These are phyloP conservation scores for Vitis hybrid DNA, from an alignment of 177 flowering plant species.

Conservation along the genomic window DNA sequence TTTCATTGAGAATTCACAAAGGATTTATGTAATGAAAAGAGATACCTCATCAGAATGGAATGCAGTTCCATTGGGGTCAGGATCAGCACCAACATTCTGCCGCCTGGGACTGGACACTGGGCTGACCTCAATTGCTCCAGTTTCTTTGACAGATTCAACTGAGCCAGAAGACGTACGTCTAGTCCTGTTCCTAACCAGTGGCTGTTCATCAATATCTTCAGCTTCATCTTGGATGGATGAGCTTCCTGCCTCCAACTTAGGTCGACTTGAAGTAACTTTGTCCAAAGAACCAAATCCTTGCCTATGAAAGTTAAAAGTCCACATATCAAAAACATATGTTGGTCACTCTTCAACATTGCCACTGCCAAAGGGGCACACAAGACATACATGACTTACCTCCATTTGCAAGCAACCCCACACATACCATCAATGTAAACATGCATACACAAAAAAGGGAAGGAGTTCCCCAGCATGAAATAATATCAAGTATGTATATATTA, in stretches of 20 bases:
- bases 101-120: constrained; percentile 58
- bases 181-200: constrained; percentile 64
- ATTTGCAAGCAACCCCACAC: no score
- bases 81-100: constrained; percentile 21
- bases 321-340: constrained; percentile 11
- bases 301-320: constrained; percentile 15
- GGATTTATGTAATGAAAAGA: not conserved
- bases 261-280: constrained; percentile 24
- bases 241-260: constrained; percentile 51
- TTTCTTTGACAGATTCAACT: constrained; percentile 34
- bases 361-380: not conserved
- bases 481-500: no score
- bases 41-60: constrained; percentile 72
- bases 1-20: not conserved
- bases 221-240: constrained; percentile 58
- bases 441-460: not conserved
- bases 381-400: no score
- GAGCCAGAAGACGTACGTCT: constrained; percentile 43
- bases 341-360: not conserved
- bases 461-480: no score
- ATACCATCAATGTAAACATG: not conserved
- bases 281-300: constrained; percentile 25
- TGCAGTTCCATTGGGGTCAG: constrained; percentile 38
- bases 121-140: constrained; percentile 35
- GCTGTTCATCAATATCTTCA: constrained; percentile 76